Percentiles rank a stretch among this genome's conserved stretches.
These are phyloP conservation scores for Pseudozyma thailandica DNA, from an alignment of 1,284 basidiomycete species.

Conservation along the genomic window DNA sequence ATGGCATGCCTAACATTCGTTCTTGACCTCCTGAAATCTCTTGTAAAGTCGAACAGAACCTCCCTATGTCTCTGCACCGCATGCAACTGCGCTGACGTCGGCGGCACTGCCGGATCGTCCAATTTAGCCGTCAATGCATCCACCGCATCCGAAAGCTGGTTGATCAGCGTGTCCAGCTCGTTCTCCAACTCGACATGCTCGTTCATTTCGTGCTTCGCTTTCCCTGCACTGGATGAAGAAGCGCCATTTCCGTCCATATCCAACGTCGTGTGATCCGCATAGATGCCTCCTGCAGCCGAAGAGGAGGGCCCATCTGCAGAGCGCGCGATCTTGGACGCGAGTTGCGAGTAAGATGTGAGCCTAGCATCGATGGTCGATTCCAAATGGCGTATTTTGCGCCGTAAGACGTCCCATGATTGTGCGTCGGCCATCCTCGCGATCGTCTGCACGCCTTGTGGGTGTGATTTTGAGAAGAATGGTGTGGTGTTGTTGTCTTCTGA, in stretches of 20 bases:
- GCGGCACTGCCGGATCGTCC: conserved; percentile 77
- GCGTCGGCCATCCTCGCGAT: conserved; percentile 3
- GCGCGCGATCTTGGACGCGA: conserved; percentile 79
- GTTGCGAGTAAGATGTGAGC: conserved; percentile 85
- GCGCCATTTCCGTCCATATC: conserved; percentile 30
- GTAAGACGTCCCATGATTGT: conserved; percentile 70
- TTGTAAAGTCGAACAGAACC: conserved; percentile 84
- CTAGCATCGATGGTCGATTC: conserved; percentile 91
- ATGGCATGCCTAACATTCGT: conserved; percentile 77
- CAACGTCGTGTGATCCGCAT: conserved; percentile 37
- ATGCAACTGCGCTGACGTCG: conserved; percentile 85
- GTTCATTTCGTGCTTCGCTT: conserved; percentile 13
- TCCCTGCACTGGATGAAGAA: conserved; percentile 4
- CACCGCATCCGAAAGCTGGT: conserved; percentile 64
- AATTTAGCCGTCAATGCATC: conserved; percentile 75
- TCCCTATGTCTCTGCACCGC: conserved; percentile 90
- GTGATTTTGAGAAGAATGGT: neutral
- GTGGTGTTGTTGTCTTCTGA: conserved; percentile 2
- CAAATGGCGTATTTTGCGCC: conserved; percentile 87
- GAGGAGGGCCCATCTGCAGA: conserved; percentile 23
- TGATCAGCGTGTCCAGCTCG: conserved; percentile 86
- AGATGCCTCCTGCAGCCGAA: conserved; percentile 12
- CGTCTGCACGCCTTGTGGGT: neutral
- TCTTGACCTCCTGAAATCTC: conserved; percentile 72
- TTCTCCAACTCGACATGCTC: conserved; percentile 72